phyloP scores from a whole-genome alignment of 208 protist genomes.

The Giardia muris region DNA sequence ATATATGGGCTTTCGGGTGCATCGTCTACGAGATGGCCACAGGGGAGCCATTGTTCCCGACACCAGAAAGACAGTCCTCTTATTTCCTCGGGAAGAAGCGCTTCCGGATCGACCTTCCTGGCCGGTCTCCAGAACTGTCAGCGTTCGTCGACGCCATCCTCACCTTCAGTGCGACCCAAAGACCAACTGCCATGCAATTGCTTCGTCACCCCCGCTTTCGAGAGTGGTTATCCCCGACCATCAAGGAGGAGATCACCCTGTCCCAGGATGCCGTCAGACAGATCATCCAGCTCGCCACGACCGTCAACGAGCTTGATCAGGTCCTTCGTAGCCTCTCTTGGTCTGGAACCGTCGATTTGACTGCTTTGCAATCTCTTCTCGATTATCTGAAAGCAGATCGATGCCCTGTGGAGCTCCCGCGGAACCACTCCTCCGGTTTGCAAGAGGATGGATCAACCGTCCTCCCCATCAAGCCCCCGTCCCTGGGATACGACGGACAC shows the following conservation, averaged over 20 bases:
- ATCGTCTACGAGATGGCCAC: neutral
- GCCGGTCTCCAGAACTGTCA: neutral
- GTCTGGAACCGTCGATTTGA: neutral
- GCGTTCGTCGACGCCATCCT: neutral
- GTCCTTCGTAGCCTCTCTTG: neutral
- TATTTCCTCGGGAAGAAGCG: neutral
- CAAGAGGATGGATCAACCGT: no score
- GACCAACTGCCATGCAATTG: neutral
- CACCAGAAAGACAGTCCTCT: neutral
- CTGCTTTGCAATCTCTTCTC: no score
- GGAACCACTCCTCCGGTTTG: no score
- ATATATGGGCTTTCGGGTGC: neutral
- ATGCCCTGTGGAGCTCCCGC: no score
- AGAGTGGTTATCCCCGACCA: neutral
- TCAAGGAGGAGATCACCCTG: neutral
- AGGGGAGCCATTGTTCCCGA: neutral
- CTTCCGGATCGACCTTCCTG: neutral
- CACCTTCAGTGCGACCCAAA: neutral
- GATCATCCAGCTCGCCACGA: neutral
- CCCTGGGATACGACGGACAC: no score
- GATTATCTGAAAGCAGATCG: no score
- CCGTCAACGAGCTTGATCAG: neutral
- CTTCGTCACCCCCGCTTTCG: neutral
- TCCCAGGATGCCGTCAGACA: neutral
- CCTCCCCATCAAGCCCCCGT: no score